Percentiles rank a stretch among this genome's conserved stretches.
Evolutionary conservation across 768 basidiomycete species (phyloP).

Genomic region (Mycena vulgaris): DNA sequence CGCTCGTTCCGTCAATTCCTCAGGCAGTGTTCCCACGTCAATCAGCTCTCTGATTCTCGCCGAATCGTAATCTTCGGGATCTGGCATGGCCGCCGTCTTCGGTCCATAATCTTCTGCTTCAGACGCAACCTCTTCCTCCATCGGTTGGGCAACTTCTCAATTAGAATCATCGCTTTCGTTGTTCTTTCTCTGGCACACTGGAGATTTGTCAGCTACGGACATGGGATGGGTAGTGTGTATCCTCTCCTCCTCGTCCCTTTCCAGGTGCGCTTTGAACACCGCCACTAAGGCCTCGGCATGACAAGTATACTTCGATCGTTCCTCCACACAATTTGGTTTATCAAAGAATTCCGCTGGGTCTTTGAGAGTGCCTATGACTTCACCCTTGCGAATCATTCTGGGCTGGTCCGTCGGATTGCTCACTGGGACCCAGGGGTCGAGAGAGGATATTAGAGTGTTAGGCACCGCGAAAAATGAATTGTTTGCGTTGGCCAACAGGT

Average conservation of each 20-base stretch:
- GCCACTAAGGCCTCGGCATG: not conserved
- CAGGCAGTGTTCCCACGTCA: not conserved
- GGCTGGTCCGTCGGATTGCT: constrained; percentile 1
- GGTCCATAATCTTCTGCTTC: constrained; percentile 5
- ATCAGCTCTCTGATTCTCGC: not conserved
- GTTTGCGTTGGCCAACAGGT: not conserved
- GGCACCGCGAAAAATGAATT: not conserved
- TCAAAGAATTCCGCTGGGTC: not conserved
- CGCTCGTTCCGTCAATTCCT: not conserved
- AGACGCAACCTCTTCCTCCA: not conserved
- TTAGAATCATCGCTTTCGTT: too few relatives aligned
- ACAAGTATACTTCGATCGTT: not conserved
- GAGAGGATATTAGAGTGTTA: not conserved
- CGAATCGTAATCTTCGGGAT: not conserved
- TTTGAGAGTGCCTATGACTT: not conserved
- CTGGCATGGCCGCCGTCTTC: constrained; percentile 9
- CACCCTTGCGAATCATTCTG: not conserved
- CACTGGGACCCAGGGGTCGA: not conserved
- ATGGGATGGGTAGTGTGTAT: too few relatives aligned
- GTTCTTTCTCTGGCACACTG: too few relatives aligned
- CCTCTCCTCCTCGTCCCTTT: not conserved
- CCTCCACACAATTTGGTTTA: not conserved
- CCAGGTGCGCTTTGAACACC: not conserved
- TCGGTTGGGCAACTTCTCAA: too few relatives aligned
- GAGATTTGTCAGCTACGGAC: too few relatives aligned